phyloP scores from a whole-genome alignment of 352 stramenopile genomes.

The Globisporangium paddicum region DNA sequence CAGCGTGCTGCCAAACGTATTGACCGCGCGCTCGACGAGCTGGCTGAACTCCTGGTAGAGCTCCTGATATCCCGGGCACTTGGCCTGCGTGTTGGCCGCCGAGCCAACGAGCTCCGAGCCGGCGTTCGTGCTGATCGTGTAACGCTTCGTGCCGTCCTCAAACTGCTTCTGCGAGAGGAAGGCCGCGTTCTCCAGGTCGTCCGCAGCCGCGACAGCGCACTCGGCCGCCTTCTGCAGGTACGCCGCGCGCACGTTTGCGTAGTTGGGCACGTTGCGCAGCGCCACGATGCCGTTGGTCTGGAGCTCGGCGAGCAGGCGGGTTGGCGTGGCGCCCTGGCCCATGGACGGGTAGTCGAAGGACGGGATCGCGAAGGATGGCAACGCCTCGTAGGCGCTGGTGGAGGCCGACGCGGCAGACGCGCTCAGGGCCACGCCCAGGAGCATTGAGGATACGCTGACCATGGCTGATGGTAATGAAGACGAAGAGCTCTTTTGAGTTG shows the following conservation, averaged over 20 bases:
- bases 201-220: constrained; percentile 29
- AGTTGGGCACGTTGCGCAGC: constrained; percentile 46
- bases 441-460: constrained; percentile 7
- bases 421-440: constrained; percentile 3
- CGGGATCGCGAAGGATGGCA: constrained; percentile 10
- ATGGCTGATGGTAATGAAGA: not conserved
- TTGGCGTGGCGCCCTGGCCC: not conserved
- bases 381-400: not conserved
- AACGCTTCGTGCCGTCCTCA: constrained; percentile 43
- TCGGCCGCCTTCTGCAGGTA: constrained; percentile 32
- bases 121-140: constrained; percentile 38
- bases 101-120: constrained; percentile 27
- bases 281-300: constrained; percentile 38
- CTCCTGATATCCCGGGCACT: constrained; percentile 36
- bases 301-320: constrained; percentile 24
- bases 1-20: constrained; percentile 29
- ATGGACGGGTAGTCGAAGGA: constrained; percentile 10
- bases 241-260: constrained; percentile 23
- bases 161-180: too few relatives aligned
- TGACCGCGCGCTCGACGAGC: constrained; percentile 34
- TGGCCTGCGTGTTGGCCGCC: constrained; percentile 10
- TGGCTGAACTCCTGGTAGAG: constrained; percentile 38
- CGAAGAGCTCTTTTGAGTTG: too few relatives aligned
- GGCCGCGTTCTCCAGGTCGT: constrained; percentile 12
- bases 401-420: not conserved